Evolutionary conservation across 2,329 filamentous ascomycete species (phyloP).

Genomic region (Fusarium domesticum): DNA sequence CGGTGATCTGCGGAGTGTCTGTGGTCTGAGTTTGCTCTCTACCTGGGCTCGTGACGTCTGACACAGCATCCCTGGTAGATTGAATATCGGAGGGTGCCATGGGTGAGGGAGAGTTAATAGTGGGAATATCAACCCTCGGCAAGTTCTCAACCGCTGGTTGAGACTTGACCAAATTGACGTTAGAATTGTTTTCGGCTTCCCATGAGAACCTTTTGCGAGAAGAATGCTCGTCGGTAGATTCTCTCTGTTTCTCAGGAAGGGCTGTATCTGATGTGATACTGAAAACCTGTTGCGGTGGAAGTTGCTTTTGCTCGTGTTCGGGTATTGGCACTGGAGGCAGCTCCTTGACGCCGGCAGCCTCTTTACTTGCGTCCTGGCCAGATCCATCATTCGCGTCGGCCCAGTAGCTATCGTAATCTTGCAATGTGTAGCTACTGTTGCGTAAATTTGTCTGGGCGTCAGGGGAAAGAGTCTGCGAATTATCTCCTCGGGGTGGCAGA

Average conservation of each 20-base stretch:
- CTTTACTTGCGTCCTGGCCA: slow-evolving; percentile 1
- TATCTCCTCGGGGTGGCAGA: slow-evolving; percentile 14
- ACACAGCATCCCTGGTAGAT: slow-evolving; percentile 10
- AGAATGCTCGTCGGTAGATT: slow-evolving; percentile 4
- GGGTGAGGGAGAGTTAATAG: slow-evolving; percentile 11
- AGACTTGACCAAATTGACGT: slow-evolving; percentile 12
- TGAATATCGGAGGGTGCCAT: slow-evolving; percentile 11
- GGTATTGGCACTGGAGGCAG: slow-evolving; percentile 1
- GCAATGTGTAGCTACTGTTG: slow-evolving; percentile 62
- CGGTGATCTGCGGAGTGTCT: slow-evolving; percentile 20
- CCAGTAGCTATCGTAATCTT: slow-evolving; percentile 68
- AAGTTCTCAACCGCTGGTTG: slow-evolving; percentile 7
- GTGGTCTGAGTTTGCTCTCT: slow-evolving; percentile 14
- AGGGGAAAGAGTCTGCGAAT: slow-evolving; percentile 17
- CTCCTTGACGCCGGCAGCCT: slow-evolving; percentile 6
- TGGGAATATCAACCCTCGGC: slow-evolving; percentile 6
- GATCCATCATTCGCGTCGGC: slow-evolving; percentile 36
- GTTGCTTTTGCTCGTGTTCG: slow-evolving; percentile 3
- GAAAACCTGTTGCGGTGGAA: slow-evolving; percentile 1
- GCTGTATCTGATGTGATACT: slow-evolving; percentile 3
- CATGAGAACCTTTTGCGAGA: slow-evolving; percentile 38
- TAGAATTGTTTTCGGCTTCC: slow-evolving; percentile 32
- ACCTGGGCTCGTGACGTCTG: slow-evolving; percentile 7
- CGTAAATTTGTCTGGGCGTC: slow-evolving; percentile 27
- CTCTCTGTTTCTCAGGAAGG: slow-evolving; percentile 3